Conservation (phyloP, 306 rosid species). For the Cucurbita pepo region DNA sequence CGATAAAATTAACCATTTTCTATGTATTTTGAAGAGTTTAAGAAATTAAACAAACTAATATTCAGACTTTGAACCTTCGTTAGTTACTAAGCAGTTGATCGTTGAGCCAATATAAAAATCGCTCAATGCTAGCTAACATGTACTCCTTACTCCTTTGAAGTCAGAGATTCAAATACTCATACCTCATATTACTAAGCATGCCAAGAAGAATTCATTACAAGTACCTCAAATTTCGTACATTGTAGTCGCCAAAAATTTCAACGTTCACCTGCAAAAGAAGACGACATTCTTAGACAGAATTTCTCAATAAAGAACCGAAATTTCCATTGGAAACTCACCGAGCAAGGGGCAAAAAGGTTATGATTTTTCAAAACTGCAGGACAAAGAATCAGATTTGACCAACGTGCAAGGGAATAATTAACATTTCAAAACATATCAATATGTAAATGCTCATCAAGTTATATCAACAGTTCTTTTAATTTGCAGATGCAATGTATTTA, state of each 20-base stretch:
- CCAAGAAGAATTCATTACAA: neutral
- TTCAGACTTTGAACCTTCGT: no score
- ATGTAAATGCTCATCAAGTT: neutral
- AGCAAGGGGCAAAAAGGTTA: neutral
- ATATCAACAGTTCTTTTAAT: constrained; percentile 19
- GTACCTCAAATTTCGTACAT: neutral
- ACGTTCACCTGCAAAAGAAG: no score
- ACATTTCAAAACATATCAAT: neutral
- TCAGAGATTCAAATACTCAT: no score
- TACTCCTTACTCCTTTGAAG: no score
- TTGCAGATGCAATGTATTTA: constrained; percentile 28
- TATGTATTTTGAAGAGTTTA: no score
- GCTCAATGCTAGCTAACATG: no score
- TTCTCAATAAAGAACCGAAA: neutral
- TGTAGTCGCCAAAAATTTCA: no score
- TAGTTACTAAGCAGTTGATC: no score
- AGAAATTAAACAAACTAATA: no score
- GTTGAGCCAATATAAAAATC: no score
- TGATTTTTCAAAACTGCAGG: neutral
- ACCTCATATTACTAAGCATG: no score
- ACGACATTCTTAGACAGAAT: neutral
- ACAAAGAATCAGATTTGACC: constrained; percentile 8
- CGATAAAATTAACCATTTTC: no score
- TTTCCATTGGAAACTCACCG: neutral
- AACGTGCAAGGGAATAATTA: neutral